Base-by-base conservation (phyloP, 768 basidiomycete genomes). In the Panaeolus cyanescens region DNA sequence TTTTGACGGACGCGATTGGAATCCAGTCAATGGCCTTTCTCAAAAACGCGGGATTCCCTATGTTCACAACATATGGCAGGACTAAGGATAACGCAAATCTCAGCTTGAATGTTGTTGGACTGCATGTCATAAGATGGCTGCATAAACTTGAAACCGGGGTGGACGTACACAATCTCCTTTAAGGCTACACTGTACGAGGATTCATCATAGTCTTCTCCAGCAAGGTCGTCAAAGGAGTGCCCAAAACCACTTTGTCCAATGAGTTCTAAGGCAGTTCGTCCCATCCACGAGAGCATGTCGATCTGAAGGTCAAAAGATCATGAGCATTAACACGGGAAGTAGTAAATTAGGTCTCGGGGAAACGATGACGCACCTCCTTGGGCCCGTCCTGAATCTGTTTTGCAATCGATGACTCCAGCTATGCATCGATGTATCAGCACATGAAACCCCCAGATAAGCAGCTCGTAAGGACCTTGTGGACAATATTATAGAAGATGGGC, bases 191-290 rank as follows among this genome's bases (percentile, higher is more conserved):
- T 58, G 55, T 61, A 67, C 30, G 69, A 67, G 45, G 67, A 63
- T 40, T 59, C n/a, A 33, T 40, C 25, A 45, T 40, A 9, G 33
- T 32, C 20, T 17, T 70, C 67, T 8, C 65, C 66, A 31, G 56
- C 59, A 8, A 77, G 65, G 7, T 70, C 60, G 28, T 78, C 74
- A 50, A 77, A 77, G 2, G 75, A 75, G 39, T 71, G 71, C 0
- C 77, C 77, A 20, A 79, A 67, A 10, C 76, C 73, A 9, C 69
- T 71, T 65, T 75, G 73, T 4, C 76, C 74, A 30, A 79, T 70
- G 54, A 77, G 67, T 45, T 77, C 75, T 22, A 77, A 70, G n/a
- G 76, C 72, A 9, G 71, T 66, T n/a, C 76, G 71, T 32, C 70
- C 67, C 69, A 75, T 71, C 75, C 74, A 78, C 4, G 57, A 58